Percentiles rank a stretch among this genome's conserved stretches.
Evolutionary conservation across 345 rosid species (phyloP).

Genomic region (Eucalyptus regnans): DNA sequence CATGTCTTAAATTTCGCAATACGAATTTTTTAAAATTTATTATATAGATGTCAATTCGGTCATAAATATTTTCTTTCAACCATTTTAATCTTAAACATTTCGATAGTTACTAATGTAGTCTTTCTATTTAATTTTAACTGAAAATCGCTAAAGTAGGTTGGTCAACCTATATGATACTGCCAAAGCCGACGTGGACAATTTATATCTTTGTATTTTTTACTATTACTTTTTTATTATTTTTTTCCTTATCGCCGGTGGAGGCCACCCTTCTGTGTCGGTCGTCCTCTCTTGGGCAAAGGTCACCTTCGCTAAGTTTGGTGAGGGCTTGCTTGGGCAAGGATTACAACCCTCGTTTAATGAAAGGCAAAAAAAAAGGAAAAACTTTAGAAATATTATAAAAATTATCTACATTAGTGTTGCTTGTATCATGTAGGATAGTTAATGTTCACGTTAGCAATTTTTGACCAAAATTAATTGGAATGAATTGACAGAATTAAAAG

Average conservation of each 20-base stretch:
- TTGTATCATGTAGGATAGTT: fast-evolving
- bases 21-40: fast-evolving
- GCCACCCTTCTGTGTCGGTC: fast-evolving
- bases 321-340: neutral
- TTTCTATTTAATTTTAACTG: neutral
- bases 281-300: neutral
- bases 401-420: neutral
- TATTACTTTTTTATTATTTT: neutral
- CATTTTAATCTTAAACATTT: neutral
- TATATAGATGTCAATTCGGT: fast-evolving
- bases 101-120: fast-evolving
- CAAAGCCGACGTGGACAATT: fast-evolving
- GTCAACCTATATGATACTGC: no score
- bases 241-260: neutral
- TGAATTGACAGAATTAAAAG: fast-evolving
- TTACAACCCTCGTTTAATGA: fast-evolving
- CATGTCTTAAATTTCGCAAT: neutral
- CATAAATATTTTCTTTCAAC: fast-evolving
- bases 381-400: fast-evolving
- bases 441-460: fast-evolving
- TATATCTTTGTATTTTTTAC: neutral
- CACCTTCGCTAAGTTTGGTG: neutral
- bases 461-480: fast-evolving
- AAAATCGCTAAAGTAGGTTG: fast-evolving
- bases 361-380: neutral